Evolutionary conservation across 805 yeast genomes (phyloP), one percentile per base, ranked within the genome.

Genomic region (Lachancea sp.): DNA sequence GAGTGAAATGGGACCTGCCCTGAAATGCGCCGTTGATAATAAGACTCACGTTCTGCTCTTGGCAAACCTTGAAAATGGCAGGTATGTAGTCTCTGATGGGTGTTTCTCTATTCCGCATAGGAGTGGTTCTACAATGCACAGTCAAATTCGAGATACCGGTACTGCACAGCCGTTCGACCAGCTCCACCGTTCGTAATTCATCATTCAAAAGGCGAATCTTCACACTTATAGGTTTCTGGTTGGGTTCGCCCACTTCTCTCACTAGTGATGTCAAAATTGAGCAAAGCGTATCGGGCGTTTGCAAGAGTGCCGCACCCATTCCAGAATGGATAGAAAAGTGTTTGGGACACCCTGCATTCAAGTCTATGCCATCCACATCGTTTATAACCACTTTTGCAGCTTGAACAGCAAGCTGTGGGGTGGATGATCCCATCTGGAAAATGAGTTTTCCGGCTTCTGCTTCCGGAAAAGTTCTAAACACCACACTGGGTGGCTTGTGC

Each of bases 281-380:
- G 52, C 82, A 84, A 15, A 93, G 70, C 32, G 77, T 67, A 37
- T 86, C 96, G 0, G 98, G 97, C 0, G 90, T 86, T 27, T 73
- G 70, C 45, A 93, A 69, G 38, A 93, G 69, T 0, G 96, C 97
- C 2, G 98, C 96, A 4, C 99, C 99, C 98, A 93, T 93, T 1
- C 99, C 99, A 0, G 95, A 74, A 63, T 93, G 99, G 2, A 89
- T 74, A 1, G 95, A 85, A 58, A 93, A 93, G 54, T 89, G 97
- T 62, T 91, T 93, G 2, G 99, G 99, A 66, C 99, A 93, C 4
- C 99, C 99, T 25, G 96, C 88, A 63, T 93, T 93, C 47, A 93
- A 74, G 61, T 93, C 99, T 4, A 93, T 84, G 8, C 95, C 98
- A 51, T 79, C 89, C 2, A 93, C 98, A 63, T 93, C 98, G 1